Evolutionary conservation across 352 stramenopile genomes (phyloP), one percentile per base, ranked within the genome.

Genomic region (Pythium brachiatum): DNA sequence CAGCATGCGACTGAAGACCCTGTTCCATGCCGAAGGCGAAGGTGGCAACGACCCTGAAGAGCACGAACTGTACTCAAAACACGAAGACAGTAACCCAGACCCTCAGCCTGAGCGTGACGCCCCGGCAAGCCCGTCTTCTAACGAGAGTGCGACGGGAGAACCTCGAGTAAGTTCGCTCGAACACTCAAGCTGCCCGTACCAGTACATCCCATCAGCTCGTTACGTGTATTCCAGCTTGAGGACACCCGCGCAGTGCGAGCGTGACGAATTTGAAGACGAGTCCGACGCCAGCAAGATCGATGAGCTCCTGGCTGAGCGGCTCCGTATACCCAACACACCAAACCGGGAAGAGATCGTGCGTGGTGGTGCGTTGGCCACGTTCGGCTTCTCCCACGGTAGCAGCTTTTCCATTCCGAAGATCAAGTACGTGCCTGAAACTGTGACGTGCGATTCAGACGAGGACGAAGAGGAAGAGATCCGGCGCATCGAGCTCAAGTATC

Each of bases 361-460:
- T 11, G 23, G 46, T 15, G 64, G 57, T 13, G 27, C 52, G 2
- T 53, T 70, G 12, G 12, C 43, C 11, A 66, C 57, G 25, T 36
- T 66, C 20, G 64, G 53, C 3, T 71, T 71, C 20, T 64, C 56
- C 7, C 56, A 70, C 32, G 65, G 54, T 11, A 64, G 53, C 38
- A 72, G 65, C 41, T 89, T 92, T 23, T 90, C 77, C 34, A 82
- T 92, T n/a, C 83, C 83, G 46, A 82, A 78, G 31, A 92, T 92
- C 60, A 88, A 88, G 46, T 89, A 85, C 69, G 63, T 72, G 6
- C 57, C 26, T 9, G 76, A 86, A 29, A 47, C 60, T 44, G 50
- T 47, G 54, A 70, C 51, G 39, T 87, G 75, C 5, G 83, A 93
- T 62, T 91, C 83, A 21, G 83, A 92, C 26, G 75, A 83, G 41